Base-by-base conservation (phyloP, 176 grass and related monocot genomes). In the Oryza glaberrima region DNA sequence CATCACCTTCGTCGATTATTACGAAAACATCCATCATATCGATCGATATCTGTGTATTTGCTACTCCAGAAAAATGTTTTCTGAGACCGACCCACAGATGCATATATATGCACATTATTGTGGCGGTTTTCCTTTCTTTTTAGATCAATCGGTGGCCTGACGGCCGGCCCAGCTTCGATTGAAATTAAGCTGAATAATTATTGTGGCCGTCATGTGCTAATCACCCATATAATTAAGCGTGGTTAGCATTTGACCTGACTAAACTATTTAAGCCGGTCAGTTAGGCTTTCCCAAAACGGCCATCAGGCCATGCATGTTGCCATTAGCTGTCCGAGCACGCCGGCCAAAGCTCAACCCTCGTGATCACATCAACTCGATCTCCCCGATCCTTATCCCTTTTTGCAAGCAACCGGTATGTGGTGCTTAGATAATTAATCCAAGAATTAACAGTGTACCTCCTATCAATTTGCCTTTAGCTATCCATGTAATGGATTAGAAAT, bases 221-320 rank as follows among this genome's bases (percentile, higher is more conserved):
- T 15, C 71, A 34, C 35, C 1, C 5, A 65, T 12, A 47, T 65
- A 65, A 83, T 30, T 73, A 44, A 14, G 79, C 3, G 32, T 3
- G 30, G 12, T 47, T 3, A 10, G 51, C 51, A 9, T 85, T 64
- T 67, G 72, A 85, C 72, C 17, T 56, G 60, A 34, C 23, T 54
- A 58, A 58, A 17, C 17, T 3, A 65, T 32, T 67, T 66, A 61
- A 61, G 58, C 58, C 41, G 71, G 79, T 66, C 82, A 72, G 54
- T 54, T 65, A 89, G 77, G 77, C 66, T 77, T 85, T 85, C 77
- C 43, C 16, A 14, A 90, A 88, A 86, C 43, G 83, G 82, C 14
- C 30, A 32, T 32, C 30, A 32, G 30, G 30, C 30, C 65, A 61
- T 76, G 48, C 11, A 47, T 11, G 40, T 28, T 79, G 56, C 76